These are phyloP conservation scores for Sinapis alba DNA, from an alignment of 441 rosid genomes.

Conservation along the genomic window DNA sequence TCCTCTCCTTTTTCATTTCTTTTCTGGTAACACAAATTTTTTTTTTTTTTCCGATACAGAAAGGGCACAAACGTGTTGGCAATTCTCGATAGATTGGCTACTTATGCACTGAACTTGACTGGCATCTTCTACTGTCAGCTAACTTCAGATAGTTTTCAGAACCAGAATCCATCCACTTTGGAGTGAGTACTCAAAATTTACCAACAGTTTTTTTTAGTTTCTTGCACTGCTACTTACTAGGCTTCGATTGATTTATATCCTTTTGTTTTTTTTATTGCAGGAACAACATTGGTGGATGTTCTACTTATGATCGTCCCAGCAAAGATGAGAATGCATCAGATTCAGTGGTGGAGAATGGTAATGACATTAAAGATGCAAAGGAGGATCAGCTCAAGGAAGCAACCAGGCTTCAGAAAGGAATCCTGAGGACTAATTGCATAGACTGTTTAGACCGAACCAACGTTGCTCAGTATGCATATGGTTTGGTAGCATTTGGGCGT, in stretches of 20 bases:
- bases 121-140: slow-evolving; percentile 64
- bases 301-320: slow-evolving; percentile 33
- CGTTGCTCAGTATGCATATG: slow-evolving; percentile 79
- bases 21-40: neutral
- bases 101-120: slow-evolving; percentile 62
- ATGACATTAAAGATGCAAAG: slow-evolving; percentile 19
- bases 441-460: slow-evolving; percentile 84
- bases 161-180: slow-evolving; percentile 39
- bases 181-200: slow-evolving; percentile 60
- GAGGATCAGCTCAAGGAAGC: slow-evolving; percentile 40
- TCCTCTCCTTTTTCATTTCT: neutral
- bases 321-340: slow-evolving; percentile 39
- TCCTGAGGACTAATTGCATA: slow-evolving; percentile 75
- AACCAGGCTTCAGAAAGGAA: slow-evolving; percentile 57
- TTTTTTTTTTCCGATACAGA: slow-evolving; percentile 40
- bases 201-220: slow-evolving; percentile 4
- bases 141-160: slow-evolving; percentile 44
- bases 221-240: neutral
- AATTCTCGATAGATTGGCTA: slow-evolving; percentile 61
- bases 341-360: slow-evolving; percentile 28
- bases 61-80: slow-evolving; percentile 62
- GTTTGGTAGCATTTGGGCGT: slow-evolving; percentile 66
- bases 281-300: slow-evolving; percentile 42
- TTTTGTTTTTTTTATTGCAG: slow-evolving; percentile 39
- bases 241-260: slow-evolving; percentile 1